Evolutionary conservation across 2,329 filamentous ascomycete species (phyloP).

Genomic region (Fusarium lateritium): DNA sequence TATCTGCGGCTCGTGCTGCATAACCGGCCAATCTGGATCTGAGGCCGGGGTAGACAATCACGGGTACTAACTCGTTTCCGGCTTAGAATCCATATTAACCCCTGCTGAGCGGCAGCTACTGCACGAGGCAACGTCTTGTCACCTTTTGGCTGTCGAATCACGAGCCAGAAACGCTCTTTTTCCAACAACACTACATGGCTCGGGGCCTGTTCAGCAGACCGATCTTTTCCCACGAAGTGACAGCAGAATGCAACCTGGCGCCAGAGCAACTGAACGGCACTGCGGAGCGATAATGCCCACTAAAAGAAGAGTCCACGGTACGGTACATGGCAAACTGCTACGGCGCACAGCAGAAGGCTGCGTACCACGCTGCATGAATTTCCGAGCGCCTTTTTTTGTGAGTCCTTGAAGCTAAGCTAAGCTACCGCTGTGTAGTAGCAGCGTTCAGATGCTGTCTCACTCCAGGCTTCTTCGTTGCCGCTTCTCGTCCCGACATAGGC

Average conservation of each 20-base stretch:
- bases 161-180: slow-evolving; percentile 39
- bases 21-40: slow-evolving; percentile 60
- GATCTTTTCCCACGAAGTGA: slow-evolving; percentile 35
- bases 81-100: slow-evolving; percentile 9
- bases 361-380: slow-evolving; percentile 26
- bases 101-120: slow-evolving; percentile 54
- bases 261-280: slow-evolving; percentile 20
- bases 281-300: slow-evolving; percentile 19
- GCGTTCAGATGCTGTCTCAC: slow-evolving; percentile 23
- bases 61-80: background rate
- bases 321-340: slow-evolving; percentile 32
- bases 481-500: slow-evolving; percentile 1
- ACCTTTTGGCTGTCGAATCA: slow-evolving; percentile 58
- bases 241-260: slow-evolving; percentile 26
- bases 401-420: slow-evolving; percentile 6
- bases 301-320: slow-evolving; percentile 17
- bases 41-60: slow-evolving; percentile 50
- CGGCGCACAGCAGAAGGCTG: slow-evolving; percentile 26
- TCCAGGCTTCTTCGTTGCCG: slow-evolving; percentile 11
- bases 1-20: slow-evolving; percentile 50
- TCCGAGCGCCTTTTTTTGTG: background rate
- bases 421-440: slow-evolving; percentile 25
- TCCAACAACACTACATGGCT: slow-evolving; percentile 44
- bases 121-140: slow-evolving; percentile 62
- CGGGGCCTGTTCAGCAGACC: slow-evolving; percentile 45